A percentile compares a stretch with the other conserved stretches of the same genome.
phyloP scores from a whole-genome alignment of 257 asterid species.

The Solanum ossicruentum region DNA sequence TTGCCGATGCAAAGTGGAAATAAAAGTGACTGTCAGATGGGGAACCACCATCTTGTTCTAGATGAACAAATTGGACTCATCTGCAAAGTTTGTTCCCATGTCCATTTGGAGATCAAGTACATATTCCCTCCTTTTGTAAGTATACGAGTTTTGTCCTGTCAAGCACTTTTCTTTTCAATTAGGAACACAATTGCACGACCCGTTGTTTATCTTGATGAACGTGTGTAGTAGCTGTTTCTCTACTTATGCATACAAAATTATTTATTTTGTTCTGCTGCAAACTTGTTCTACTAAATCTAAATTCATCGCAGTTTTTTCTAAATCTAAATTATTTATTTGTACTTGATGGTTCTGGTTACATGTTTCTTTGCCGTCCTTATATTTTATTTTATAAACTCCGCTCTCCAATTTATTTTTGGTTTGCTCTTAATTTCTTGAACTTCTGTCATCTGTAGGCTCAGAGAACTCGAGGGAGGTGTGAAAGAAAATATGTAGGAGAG shows the following conservation, averaged over 20 bases:
- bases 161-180: neutral
- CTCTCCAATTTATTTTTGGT: neutral
- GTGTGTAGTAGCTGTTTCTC: neutral
- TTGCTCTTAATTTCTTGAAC: neutral
- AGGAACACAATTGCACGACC: neutral
- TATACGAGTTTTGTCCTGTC: neutral
- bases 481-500: neutral
- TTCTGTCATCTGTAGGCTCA: slow-evolving; percentile 2
- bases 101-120: slow-evolving; percentile 38
- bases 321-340: neutral
- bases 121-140: slow-evolving; percentile 61
- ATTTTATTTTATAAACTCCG: neutral
- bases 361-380: neutral
- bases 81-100: slow-evolving; percentile 33
- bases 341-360: neutral
- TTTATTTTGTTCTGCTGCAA: too few species aligned
- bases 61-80: slow-evolving; percentile 55
- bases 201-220: neutral
- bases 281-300: too few species aligned
- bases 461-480: slow-evolving; percentile 4
- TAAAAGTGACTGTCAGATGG: slow-evolving; percentile 20
- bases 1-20: neutral
- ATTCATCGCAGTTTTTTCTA: neutral
- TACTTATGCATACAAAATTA: neutral
- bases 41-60: slow-evolving; percentile 29